Evolutionary conservation across 2,329 filamentous ascomycete species (phyloP).

Genomic region (Nigrospora sphaerica): DNA sequence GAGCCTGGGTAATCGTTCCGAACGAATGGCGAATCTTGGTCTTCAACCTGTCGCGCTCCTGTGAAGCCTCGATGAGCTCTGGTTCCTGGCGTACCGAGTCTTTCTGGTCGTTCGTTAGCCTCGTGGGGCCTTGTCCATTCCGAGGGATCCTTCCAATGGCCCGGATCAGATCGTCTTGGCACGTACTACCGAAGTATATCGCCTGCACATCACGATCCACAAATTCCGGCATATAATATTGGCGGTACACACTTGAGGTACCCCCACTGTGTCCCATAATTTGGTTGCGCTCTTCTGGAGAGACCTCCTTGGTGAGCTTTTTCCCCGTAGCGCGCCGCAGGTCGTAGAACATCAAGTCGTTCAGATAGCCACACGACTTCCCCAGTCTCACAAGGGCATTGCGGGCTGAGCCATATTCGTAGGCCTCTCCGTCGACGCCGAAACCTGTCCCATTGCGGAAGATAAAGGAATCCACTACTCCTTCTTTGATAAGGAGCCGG

Average conservation of each 20-base stretch:
- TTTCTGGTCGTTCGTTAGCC: not conserved
- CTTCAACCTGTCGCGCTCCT: too few relatives aligned
- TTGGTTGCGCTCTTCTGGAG: slow-evolving; percentile 10
- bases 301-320: slow-evolving; percentile 8
- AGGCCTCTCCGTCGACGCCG: too few relatives aligned
- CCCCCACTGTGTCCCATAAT: slow-evolving; percentile 9
- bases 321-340: not conserved
- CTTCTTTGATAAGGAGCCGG: too few relatives aligned
- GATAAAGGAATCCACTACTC: too few relatives aligned
- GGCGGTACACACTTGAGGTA: slow-evolving; percentile 7
- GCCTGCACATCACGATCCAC: slow-evolving; percentile 11
- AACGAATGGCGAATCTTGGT: too few relatives aligned
- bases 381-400: not conserved
- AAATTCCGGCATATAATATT: slow-evolving; percentile 11
- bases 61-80: not conserved
- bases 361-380: not conserved
- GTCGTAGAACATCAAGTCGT: not conserved
- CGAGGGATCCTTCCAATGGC: slow-evolving; percentile 5
- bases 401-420: not conserved
- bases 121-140: slow-evolving; percentile 5
- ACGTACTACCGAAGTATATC: slow-evolving; percentile 10
- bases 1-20: too few relatives aligned
- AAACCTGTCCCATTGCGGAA: too few relatives aligned
- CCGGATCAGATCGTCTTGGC: slow-evolving; percentile 6
- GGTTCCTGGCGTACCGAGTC: not conserved